These are phyloP conservation scores for Amauroascus verrucosus DNA, from an alignment of 2,329 filamentous ascomycete genomes.

Conservation along the genomic window DNA sequence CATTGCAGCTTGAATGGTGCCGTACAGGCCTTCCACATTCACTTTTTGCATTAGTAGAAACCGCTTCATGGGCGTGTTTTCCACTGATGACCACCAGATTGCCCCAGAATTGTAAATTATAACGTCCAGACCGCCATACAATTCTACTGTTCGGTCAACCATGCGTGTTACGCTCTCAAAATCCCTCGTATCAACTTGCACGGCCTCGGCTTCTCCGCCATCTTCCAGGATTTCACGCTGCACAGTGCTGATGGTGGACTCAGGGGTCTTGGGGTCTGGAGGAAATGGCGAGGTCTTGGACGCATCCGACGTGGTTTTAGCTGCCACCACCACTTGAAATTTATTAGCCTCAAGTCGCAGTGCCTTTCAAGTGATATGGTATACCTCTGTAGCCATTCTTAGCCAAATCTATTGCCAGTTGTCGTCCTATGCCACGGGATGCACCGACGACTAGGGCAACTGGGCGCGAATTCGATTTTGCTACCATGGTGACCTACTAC, in stretches of 20 bases:
- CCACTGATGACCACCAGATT: constrained; percentile 72
- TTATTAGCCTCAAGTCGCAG: neutral
- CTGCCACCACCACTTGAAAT: constrained; percentile 58
- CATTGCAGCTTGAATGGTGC: constrained; percentile 55
- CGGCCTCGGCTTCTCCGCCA: constrained; percentile 54
- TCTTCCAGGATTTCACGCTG: constrained; percentile 58
- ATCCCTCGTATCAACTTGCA: constrained; percentile 61
- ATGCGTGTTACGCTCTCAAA: constrained; percentile 51
- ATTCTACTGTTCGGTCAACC: constrained; percentile 48
- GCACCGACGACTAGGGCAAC: constrained; percentile 66
- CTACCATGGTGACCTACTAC: neutral
- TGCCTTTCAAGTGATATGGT: constrained; percentile 3
- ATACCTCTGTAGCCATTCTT: constrained; percentile 59
- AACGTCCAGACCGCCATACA: constrained; percentile 57
- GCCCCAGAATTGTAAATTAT: constrained; percentile 76
- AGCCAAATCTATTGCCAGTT: constrained; percentile 68
- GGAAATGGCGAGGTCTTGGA: constrained; percentile 50
- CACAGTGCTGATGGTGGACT: constrained; percentile 73
- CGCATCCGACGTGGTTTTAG: constrained; percentile 62
- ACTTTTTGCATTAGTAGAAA: constrained; percentile 69
- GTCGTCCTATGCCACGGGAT: constrained; percentile 69
- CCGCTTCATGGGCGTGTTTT: constrained; percentile 62
- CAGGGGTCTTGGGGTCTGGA: constrained; percentile 62
- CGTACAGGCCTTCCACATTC: constrained; percentile 68
- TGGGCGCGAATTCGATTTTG: constrained; percentile 14